phyloP scores from a whole-genome alignment of 2,329 filamentous ascomycete genomes.

The Colletotrichum sp. region DNA sequence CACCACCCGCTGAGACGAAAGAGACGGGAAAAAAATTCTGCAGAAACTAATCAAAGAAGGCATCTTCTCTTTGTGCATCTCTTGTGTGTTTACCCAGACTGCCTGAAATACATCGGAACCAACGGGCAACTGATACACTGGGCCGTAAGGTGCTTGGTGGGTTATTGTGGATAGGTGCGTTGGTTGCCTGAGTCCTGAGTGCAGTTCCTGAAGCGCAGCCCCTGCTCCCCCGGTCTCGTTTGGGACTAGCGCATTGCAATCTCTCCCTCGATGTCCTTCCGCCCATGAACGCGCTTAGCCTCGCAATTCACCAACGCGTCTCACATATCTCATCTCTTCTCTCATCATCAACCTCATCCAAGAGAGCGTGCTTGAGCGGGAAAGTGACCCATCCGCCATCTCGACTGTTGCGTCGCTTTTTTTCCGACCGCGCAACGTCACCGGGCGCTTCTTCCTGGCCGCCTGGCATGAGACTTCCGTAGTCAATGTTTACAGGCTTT shows the following conservation, averaged over 20 bases:
- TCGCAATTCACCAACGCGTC: slow-evolving; percentile 22
- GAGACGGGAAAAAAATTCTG: accelerated
- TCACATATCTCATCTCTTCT: slow-evolving; percentile 20
- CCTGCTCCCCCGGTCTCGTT: slow-evolving; percentile 7
- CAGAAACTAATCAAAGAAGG: not conserved
- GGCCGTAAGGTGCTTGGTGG: not conserved
- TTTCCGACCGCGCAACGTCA: not conserved
- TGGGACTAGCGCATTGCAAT: slow-evolving; percentile 16
- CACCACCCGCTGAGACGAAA: not conserved
- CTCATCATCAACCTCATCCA: slow-evolving; percentile 21
- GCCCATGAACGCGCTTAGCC: slow-evolving; percentile 21
- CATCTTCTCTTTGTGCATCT: not conserved
- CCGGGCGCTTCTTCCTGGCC: not conserved
- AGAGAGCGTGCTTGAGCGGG: not conserved
- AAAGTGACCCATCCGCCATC: not conserved
- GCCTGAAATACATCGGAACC: not conserved
- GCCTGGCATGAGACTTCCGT: slow-evolving; percentile 19
- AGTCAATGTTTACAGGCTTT: slow-evolving; percentile 18
- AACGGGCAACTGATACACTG: not conserved
- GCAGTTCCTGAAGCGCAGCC: not conserved
- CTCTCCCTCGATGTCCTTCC: slow-evolving; percentile 19
- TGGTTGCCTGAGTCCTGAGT: not conserved
- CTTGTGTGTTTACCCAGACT: not conserved
- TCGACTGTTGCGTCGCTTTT: not conserved
- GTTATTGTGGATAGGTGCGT: not conserved